These are phyloP conservation scores for Aspergillus transmontanensis DNA, from an alignment of 2,329 filamentous ascomycete genomes.

Conservation along the genomic window DNA sequence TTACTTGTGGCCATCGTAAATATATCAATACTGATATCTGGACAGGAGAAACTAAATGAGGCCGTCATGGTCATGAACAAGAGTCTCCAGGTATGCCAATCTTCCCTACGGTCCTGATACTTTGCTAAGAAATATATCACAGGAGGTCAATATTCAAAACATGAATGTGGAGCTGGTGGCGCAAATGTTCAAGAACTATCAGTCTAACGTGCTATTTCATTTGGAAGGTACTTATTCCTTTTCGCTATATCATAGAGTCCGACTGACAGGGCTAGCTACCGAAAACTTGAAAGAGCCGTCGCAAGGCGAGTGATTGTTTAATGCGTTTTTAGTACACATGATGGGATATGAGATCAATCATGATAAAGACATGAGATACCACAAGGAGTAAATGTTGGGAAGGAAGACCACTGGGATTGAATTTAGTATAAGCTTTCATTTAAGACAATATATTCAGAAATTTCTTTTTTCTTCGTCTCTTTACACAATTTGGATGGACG, in stretches of 20 bases:
- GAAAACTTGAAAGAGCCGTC: slow-evolving; percentile 79
- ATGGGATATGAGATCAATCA: not conserved
- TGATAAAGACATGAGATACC: not conserved
- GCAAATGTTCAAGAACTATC: slow-evolving; percentile 99
- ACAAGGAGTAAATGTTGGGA: not conserved
- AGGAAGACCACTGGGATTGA: not conserved
- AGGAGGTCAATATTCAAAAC: slow-evolving; percentile 98
- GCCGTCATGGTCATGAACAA: slow-evolving; percentile 91
- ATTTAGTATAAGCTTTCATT: not conserved
- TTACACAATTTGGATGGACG: not conserved
- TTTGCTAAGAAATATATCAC: slow-evolving; percentile 7
- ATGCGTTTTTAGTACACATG: not conserved
- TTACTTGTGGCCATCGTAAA: slow-evolving; percentile 19
- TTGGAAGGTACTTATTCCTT: slow-evolving; percentile 71
- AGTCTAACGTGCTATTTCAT: slow-evolving; percentile 96
- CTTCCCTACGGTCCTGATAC: not conserved
- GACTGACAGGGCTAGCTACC: slow-evolving; percentile 61
- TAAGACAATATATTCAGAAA: not conserved
- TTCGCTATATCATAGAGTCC: not conserved
- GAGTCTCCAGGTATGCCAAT: slow-evolving; percentile 69
- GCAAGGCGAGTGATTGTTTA: slow-evolving; percentile 40
- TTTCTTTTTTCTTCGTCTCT: not conserved
- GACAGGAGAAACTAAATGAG: slow-evolving; percentile 94
- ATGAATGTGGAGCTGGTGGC: slow-evolving; percentile 98
- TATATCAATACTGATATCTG: not conserved